These are phyloP conservation scores for Venturia effusa DNA, from an alignment of 2,329 filamentous ascomycete species.

Conservation along the genomic window DNA sequence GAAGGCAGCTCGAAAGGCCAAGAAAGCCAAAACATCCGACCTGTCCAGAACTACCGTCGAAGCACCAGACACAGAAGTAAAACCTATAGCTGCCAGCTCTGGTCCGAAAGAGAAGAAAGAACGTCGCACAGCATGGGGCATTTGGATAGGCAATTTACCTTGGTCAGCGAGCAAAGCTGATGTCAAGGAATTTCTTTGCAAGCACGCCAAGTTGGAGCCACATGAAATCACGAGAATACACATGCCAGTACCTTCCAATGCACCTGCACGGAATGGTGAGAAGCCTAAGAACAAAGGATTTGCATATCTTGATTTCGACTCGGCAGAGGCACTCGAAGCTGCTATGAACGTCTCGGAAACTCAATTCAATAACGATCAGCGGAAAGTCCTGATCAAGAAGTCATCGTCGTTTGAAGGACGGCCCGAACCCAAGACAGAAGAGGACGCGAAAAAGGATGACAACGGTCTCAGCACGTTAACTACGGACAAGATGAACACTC, in stretches of 20 bases:
- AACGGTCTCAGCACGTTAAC: conserved; percentile 13
- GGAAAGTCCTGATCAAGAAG: conserved; percentile 87
- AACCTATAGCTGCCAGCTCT: conserved; percentile 13
- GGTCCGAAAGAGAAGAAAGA: conserved; percentile 20
- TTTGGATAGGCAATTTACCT: conserved; percentile 96
- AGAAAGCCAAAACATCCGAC: conserved; percentile 44
- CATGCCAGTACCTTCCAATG: conserved; percentile 51
- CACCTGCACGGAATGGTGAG: conserved; percentile 28
- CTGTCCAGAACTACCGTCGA: conserved; percentile 19
- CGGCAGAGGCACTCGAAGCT: conserved; percentile 55
- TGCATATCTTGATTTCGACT: conserved; percentile 87
- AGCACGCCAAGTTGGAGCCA: conserved; percentile 47
- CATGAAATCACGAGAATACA: conserved; percentile 76
- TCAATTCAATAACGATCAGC: conserved; percentile 49
- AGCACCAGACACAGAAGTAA: conserved; percentile 19
- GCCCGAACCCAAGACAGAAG: conserved; percentile 40
- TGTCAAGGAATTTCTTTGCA: conserved; percentile 69
- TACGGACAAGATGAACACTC: conserved; percentile 23
- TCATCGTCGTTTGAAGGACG: conserved; percentile 84
- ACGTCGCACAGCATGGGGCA: conserved; percentile 65
- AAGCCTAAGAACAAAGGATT: conserved; percentile 77
- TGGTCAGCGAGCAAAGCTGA: conserved; percentile 67
- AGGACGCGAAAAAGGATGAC: conserved; percentile 3
- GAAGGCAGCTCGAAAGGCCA: conserved; percentile 78
- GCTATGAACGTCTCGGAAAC: conserved; percentile 82